Evolutionary conservation across 2,329 filamentous ascomycete genomes (phyloP).

Genomic region (Curvularia verruculosa): DNA sequence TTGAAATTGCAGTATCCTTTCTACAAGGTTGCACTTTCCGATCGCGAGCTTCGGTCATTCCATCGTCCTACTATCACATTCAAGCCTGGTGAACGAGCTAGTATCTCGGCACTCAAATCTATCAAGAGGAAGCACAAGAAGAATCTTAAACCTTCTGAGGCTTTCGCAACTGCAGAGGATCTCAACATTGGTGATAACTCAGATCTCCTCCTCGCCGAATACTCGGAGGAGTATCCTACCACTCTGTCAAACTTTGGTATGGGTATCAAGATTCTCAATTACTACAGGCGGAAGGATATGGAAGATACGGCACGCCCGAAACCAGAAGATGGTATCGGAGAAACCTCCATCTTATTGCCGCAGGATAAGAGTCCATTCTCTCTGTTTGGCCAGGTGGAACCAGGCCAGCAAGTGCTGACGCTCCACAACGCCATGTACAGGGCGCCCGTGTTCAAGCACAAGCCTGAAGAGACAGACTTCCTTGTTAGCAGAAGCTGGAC

Average conservation of each 20-base stretch:
- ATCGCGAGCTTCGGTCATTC: slow-evolving; percentile 77
- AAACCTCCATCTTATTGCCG: slow-evolving; percentile 83
- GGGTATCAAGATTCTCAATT: slow-evolving; percentile 95
- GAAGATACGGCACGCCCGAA: slow-evolving; percentile 80
- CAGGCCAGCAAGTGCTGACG: slow-evolving; percentile 87
- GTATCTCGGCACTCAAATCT: slow-evolving; percentile 70
- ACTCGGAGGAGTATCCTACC: slow-evolving; percentile 90
- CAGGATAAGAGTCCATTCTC: slow-evolving; percentile 97
- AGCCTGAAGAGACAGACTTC: slow-evolving; percentile 79
- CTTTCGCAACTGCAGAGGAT: slow-evolving; percentile 81
- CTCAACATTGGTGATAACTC: slow-evolving; percentile 89
- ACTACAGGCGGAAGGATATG: slow-evolving; percentile 82
- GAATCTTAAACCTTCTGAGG: slow-evolving; percentile 75
- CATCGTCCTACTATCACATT: slow-evolving; percentile 82
- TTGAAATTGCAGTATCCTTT: slow-evolving; percentile 93
- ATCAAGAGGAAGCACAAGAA: slow-evolving; percentile 82
- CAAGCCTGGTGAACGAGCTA: slow-evolving; percentile 70
- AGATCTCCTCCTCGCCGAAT: slow-evolving; percentile 85
- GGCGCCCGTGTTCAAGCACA: slow-evolving; percentile 90
- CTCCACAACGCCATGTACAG: slow-evolving; percentile 96
- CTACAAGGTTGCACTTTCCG: slow-evolving; percentile 83
- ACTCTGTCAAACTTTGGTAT: slow-evolving; percentile 97
- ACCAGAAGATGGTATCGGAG: slow-evolving; percentile 73
- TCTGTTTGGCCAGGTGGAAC: slow-evolving; percentile 90
- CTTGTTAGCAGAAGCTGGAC: slow-evolving; percentile 83